Evolutionary conservation across 2,329 filamentous ascomycete species (phyloP).

Genomic region (Aspergillus floridensis): DNA sequence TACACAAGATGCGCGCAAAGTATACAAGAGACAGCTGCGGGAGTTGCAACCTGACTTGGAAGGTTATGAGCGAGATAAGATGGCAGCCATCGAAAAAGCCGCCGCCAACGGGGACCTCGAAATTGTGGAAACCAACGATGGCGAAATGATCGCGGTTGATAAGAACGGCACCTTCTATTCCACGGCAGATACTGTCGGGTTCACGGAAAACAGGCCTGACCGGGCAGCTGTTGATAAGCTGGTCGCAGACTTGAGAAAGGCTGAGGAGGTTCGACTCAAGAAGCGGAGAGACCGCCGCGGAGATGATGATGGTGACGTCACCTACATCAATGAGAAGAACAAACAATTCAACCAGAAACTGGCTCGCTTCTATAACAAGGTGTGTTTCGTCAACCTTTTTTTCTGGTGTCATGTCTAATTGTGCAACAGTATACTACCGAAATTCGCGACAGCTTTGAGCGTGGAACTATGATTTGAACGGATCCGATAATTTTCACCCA

Average conservation of each 20-base stretch:
- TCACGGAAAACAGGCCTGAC: slow-evolving; percentile 80
- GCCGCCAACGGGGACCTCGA: slow-evolving; percentile 82
- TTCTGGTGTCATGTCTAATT: slow-evolving; percentile 18
- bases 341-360: slow-evolving; percentile 99
- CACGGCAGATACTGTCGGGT: slow-evolving; percentile 76
- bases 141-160: slow-evolving; percentile 91
- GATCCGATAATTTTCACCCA: slow-evolving; percentile 12
- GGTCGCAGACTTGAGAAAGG: slow-evolving; percentile 80
- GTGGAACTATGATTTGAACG: slow-evolving; percentile 85
- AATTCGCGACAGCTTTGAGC: slow-evolving; percentile 95
- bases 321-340: slow-evolving; percentile 99
- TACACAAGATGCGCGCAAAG: slow-evolving; percentile 79
- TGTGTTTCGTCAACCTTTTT: slow-evolving; percentile 29
- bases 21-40: slow-evolving; percentile 87
- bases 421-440: slow-evolving; percentile 74
- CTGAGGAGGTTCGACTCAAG: slow-evolving; percentile 81
- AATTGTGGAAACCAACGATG: slow-evolving; percentile 92
- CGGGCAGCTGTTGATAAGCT: slow-evolving; percentile 84
- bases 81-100: slow-evolving; percentile 77
- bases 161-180: slow-evolving; percentile 88
- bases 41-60: slow-evolving; percentile 75
- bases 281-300: slow-evolving; percentile 78
- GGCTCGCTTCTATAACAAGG: slow-evolving; percentile 91
- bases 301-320: slow-evolving; percentile 87
- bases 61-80: slow-evolving; percentile 82